These are phyloP conservation scores for Leccinum griseonigrum DNA, from an alignment of 1,284 basidiomycete genomes.

Conservation along the genomic window DNA sequence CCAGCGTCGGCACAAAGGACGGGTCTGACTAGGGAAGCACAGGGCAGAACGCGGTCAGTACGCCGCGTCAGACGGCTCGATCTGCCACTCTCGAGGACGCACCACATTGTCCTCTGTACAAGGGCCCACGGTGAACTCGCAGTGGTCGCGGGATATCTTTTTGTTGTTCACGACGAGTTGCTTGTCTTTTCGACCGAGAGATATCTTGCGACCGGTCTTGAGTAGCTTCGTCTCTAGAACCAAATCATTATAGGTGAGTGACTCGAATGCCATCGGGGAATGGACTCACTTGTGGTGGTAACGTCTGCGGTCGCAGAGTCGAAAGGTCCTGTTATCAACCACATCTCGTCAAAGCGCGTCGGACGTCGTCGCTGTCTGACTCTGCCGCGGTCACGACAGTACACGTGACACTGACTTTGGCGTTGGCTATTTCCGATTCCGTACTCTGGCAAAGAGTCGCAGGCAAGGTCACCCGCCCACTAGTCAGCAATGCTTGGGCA, in stretches of 20 bases:
- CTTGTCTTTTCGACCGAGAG: constrained; percentile 53
- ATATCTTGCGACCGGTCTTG: constrained; percentile 52
- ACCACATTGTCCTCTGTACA: constrained; percentile 53
- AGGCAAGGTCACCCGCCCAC: no score
- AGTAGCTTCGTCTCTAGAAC: constrained; percentile 57
- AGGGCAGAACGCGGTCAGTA: not conserved
- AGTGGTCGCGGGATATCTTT: constrained; percentile 60
- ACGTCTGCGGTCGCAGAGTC: constrained; percentile 23
- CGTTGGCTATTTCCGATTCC: no score
- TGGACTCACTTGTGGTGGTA: constrained; percentile 20
- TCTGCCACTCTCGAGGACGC: constrained; percentile 21
- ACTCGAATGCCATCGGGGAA: not conserved
- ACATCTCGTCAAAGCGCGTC: constrained; percentile 11
- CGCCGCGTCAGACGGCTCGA: not conserved
- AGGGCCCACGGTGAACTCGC: constrained; percentile 50
- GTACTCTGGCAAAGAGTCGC: no score
- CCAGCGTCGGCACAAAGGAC: constrained; percentile 39
- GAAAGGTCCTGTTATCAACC: constrained; percentile 30
- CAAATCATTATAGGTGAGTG: not conserved
- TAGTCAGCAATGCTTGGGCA: no score
- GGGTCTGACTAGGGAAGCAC: constrained; percentile 37
- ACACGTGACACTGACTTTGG: no score
- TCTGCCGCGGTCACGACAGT: no score
- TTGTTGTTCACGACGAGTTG: constrained; percentile 53
- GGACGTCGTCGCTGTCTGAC: no score